phyloP scores from a whole-genome alignment of 192 early-diverging fungal genomes.

The Mortierella antarctica region DNA sequence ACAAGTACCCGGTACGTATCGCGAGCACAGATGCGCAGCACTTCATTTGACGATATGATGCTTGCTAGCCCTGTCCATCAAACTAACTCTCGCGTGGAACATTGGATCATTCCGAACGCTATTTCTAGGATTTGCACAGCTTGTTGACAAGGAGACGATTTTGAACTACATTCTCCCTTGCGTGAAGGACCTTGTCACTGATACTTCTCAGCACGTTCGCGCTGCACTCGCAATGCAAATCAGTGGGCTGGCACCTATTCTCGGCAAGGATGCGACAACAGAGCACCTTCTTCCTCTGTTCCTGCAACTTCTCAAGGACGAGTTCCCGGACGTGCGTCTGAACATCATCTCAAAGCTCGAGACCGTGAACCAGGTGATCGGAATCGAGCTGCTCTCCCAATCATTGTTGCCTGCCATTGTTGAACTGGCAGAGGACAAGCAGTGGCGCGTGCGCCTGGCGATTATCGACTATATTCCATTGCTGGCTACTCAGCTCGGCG shows the following conservation, averaged over 20 bases:
- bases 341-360: conserved; percentile 99
- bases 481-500: conserved; percentile 94
- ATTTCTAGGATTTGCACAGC: conserved; percentile 63
- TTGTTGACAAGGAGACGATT: conserved; percentile 84
- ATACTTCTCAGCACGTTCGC: conserved; percentile 96
- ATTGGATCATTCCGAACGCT: background rate
- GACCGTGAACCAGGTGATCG: conserved; percentile 94
- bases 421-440: conserved; percentile 99
- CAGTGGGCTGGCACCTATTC: conserved; percentile 92
- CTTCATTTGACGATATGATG: background rate
- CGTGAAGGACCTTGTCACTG: conserved; percentile 94
- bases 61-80: background rate
- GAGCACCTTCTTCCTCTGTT: conserved; percentile 96
- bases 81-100: background rate
- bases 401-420: conserved; percentile 97
- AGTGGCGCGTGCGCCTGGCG: conserved; percentile 98
- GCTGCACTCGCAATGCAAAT: conserved; percentile 96
- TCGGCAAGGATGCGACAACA: conserved; percentile 95
- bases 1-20: conserved; percentile 81
- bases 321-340: conserved; percentile 95
- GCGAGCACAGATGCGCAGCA: background rate
- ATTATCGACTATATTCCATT: conserved; percentile 99
- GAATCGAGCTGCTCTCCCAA: conserved; percentile 97
- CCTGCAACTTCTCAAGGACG: conserved; percentile 96
- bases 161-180: conserved; percentile 87